A percentile compares a stretch with the other conserved stretches of the same genome.
phyloP scores from a whole-genome alignment of 2,329 filamentous ascomycete genomes.

The Bipolaris cookei region DNA sequence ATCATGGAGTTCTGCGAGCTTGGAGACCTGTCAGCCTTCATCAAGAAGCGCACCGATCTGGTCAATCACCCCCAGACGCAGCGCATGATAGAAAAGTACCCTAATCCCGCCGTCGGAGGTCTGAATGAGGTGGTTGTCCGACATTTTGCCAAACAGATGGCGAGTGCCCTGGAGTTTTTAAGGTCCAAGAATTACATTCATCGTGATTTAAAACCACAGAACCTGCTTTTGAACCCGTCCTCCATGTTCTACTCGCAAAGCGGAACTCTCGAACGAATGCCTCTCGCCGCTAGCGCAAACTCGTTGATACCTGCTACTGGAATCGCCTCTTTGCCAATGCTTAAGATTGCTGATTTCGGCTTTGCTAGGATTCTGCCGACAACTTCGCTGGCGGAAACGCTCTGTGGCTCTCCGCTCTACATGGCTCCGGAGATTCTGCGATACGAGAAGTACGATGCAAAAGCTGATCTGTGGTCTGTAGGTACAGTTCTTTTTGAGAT shows the following conservation, averaged over 20 bases:
- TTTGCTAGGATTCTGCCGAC: conserved; percentile 91
- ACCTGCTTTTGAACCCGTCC: conserved; percentile 86
- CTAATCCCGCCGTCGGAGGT: conserved; percentile 80
- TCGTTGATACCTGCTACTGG: conserved; percentile 82
- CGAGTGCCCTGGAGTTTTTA: conserved; percentile 89
- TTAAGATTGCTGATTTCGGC: conserved; percentile 98
- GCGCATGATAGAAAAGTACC: conserved; percentile 93
- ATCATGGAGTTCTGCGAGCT: conserved; percentile 99
- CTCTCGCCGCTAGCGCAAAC: conserved; percentile 79
- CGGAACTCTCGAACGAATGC: conserved; percentile 60
- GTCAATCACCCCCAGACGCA: conserved; percentile 79
- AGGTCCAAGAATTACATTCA: conserved; percentile 87
- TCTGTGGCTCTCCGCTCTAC: conserved; percentile 95
- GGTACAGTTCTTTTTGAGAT: conserved; percentile 96
- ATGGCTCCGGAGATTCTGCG: conserved; percentile 98
- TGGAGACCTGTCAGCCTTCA: conserved; percentile 92
- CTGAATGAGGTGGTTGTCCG: conserved; percentile 95
- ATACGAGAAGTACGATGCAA: conserved; percentile 97
- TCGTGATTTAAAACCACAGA: conserved; percentile 97
- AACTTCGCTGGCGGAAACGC: conserved; percentile 90
- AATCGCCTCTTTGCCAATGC: conserved; percentile 84
- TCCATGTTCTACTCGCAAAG: conserved; percentile 67
- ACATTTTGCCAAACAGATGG: conserved; percentile 94
- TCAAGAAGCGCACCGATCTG: conserved; percentile 88
- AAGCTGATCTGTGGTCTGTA: conserved; percentile 96